These are phyloP conservation scores for Podaxis sp. DNA, from an alignment of 768 basidiomycete genomes.

Conservation along the genomic window DNA sequence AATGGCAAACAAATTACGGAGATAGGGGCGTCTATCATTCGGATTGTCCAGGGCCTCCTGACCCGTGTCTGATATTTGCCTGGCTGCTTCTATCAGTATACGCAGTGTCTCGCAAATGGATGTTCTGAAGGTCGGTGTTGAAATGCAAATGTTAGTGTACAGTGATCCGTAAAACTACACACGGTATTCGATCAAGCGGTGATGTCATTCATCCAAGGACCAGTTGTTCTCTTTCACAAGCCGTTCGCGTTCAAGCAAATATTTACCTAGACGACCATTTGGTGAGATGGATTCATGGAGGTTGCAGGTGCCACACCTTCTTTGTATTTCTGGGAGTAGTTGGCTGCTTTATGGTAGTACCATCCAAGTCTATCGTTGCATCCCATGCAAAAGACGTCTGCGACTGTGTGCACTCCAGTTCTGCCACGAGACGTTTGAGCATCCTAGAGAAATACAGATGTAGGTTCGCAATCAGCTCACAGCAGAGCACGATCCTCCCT, in stretches of 20 bases:
- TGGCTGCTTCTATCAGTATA: background rate
- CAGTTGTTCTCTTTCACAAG: constrained; percentile 82
- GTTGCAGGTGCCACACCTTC: constrained; percentile 54
- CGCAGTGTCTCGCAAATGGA: background rate
- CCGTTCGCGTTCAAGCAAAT: constrained; percentile 77
- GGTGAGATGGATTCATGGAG: background rate
- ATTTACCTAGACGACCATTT: constrained; percentile 56
- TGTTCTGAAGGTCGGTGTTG: too few species aligned
- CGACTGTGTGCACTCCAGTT: constrained; percentile 80
- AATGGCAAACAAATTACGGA: constrained; percentile 1
- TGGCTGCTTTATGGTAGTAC: constrained; percentile 80
- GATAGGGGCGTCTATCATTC: background rate
- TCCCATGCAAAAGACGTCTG: constrained; percentile 77
- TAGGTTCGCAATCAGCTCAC: constrained; percentile 34
- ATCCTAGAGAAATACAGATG: constrained; percentile 7
- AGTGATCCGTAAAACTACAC: background rate
- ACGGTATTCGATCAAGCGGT: background rate
- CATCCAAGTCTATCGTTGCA: constrained; percentile 81
- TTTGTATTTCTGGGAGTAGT: constrained; percentile 80
- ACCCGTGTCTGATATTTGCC: too few species aligned
- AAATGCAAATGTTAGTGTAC: too few species aligned
- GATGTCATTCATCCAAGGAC: constrained; percentile 49
- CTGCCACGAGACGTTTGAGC: constrained; percentile 33
- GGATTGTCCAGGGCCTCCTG: too few species aligned
- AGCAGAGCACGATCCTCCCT: constrained; percentile 74